phyloP scores from a whole-genome alignment of 2,329 filamentous ascomycete species.

The Eutypa lata region DNA sequence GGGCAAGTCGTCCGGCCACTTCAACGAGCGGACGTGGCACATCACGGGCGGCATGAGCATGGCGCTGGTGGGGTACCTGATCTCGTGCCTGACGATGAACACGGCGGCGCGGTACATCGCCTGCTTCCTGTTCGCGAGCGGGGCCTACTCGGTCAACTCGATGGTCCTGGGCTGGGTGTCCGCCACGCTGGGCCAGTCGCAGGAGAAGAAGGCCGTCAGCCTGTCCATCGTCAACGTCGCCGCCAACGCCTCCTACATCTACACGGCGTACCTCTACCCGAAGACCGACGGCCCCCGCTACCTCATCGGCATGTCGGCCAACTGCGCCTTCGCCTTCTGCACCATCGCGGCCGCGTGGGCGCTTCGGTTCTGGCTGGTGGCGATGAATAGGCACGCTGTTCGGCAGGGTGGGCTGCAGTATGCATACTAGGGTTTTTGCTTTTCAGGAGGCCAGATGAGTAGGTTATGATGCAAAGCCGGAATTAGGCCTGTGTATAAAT shows the following conservation, averaged over 20 bases:
- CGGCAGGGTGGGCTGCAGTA: neutral
- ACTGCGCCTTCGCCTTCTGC: neutral
- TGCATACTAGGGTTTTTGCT: neutral
- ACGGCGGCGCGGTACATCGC: slow-evolving; percentile 25
- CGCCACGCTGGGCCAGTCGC: slow-evolving; percentile 38
- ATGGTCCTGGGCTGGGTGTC: slow-evolving; percentile 42
- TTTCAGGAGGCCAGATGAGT: neutral
- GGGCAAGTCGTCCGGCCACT: slow-evolving; percentile 38
- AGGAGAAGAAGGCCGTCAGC: slow-evolving; percentile 44
- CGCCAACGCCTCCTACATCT: slow-evolving; percentile 35
- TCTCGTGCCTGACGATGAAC: slow-evolving; percentile 21
- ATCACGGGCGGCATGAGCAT: slow-evolving; percentile 38
- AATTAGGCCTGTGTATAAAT: too few relatives aligned
- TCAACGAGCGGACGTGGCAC: slow-evolving; percentile 47
- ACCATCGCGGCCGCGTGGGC: neutral
- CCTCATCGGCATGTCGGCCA: neutral
- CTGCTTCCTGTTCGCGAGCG: slow-evolving; percentile 36
- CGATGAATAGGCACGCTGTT: neutral
- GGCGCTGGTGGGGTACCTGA: slow-evolving; percentile 32
- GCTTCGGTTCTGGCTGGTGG: neutral
- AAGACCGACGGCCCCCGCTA: neutral
- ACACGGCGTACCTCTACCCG: slow-evolving; percentile 33
- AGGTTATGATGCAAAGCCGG: too few relatives aligned
- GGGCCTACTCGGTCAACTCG: slow-evolving; percentile 38
- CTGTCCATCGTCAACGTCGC: slow-evolving; percentile 34